Evolutionary conservation across 2,329 filamentous ascomycete genomes (phyloP), one percentile per base, ranked within the genome.

Genomic region (Rasamsonia emersonii): DNA sequence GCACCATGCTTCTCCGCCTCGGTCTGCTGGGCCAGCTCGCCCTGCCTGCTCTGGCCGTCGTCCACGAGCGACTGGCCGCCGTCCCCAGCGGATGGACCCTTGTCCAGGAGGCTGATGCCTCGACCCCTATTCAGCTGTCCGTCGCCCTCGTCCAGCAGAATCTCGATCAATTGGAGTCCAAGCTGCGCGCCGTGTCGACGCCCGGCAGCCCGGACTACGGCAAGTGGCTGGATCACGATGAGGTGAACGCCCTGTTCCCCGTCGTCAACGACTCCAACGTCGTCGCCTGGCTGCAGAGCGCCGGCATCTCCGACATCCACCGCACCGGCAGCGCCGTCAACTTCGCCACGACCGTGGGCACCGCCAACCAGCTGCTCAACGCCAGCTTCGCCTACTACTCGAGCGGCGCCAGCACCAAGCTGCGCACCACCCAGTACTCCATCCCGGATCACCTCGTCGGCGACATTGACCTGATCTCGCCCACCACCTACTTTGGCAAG

Each of bases 401-500:
- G 26, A 49, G 51, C 15, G 60, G 57, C 11, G 53, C 49, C n/a
- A 44, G 49, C 17, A 51, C 58, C n/a, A 64, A 66, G 32, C 51
- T 67, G 30, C 59, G 63, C 13, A 61, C 60, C 4, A 56, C 58
- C 9, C 42, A 57, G 35, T 64, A 64, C 44, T 61, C 58, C 3
- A 49, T 64, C 8, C 59, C 59, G 0, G 50, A 59, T n/a, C 44
- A 57, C 9, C 41, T 69, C 31, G 42, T 46, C 14, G 31, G 42
- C 3, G 44, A 62, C 39, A 59, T 70, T 42, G 60, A 69, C 33
- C 50, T 70, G 10, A 62, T 74, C 26, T 65, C 70, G 15, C 69
- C 70, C 0, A 73, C 69, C 1, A 70, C 62, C 20, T 65, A 62
- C 33, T 71, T 72, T 40, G 67, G 65, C 36, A 59, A 56, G 31